Percentiles rank a stretch among this genome's conserved stretches.
Conservation (phyloP, 305 asterid species). For the Fraxinus paxiana region DNA sequence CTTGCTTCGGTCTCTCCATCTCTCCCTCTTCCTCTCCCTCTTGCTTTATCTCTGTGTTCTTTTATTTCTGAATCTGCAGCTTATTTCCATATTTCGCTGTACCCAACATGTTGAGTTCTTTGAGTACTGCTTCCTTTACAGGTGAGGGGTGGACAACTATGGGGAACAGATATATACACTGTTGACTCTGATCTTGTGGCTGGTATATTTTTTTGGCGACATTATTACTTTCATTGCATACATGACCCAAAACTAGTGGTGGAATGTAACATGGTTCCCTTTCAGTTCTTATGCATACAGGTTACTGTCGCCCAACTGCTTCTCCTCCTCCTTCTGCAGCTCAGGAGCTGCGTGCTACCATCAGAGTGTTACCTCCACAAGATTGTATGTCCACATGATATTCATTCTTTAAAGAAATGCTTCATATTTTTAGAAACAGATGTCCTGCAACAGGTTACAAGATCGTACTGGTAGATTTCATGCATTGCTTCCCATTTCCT, state of each 20-base stretch:
- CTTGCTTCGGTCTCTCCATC: constrained; percentile 3
- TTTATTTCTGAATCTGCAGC: constrained; percentile 10
- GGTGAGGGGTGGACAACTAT: constrained; percentile 95
- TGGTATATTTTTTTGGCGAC: constrained; percentile 40
- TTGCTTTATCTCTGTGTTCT: neutral
- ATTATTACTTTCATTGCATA: neutral
- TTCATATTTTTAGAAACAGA: constrained; percentile 9
- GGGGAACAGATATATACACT: constrained; percentile 97
- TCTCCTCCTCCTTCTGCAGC: constrained; percentile 83
- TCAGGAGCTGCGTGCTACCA: constrained; percentile 82
- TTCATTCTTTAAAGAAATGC: constrained; percentile 17
- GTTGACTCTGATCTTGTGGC: constrained; percentile 99
- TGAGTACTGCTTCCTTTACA: constrained; percentile 36
- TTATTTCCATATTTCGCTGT: constrained; percentile 18
- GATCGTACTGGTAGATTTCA: constrained; percentile 3
- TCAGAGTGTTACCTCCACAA: constrained; percentile 90
- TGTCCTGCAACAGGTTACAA: neutral
- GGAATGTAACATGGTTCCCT: constrained; percentile 1
- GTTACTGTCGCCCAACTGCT: constrained; percentile 91
- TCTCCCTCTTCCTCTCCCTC: neutral
- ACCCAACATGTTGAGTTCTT: constrained; percentile 25
- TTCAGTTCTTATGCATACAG: constrained; percentile 96
- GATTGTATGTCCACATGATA: constrained; percentile 54
- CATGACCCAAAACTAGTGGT: neutral
- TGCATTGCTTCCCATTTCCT: constrained; percentile 12